Conservation (phyloP, 2,329 filamentous ascomycete genomes). For the Magnaporthiopsis rhizophila region DNA sequence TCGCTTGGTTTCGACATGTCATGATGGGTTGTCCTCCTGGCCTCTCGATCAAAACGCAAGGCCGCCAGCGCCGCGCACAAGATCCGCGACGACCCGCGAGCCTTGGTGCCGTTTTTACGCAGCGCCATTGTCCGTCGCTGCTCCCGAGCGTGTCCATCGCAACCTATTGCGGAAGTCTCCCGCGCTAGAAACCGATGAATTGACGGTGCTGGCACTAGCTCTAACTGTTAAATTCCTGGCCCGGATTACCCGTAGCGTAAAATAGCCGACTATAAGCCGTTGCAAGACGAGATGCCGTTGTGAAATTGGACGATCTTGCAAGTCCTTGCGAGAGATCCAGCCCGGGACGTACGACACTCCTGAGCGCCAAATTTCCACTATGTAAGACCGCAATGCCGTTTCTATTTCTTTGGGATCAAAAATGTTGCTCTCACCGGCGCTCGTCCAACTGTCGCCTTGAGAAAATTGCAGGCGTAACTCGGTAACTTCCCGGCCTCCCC, state of each 20-base stretch:
- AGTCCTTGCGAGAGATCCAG: slow-evolving; percentile 26
- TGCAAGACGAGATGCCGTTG: slow-evolving; percentile 16
- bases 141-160: not conserved
- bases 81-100: no score
- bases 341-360: slow-evolving; percentile 23
- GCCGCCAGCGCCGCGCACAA: no score
- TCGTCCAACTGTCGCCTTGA: not conserved
- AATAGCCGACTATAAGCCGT: slow-evolving; percentile 19
- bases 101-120: slow-evolving; percentile 63
- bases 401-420: not conserved
- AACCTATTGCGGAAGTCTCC: no score
- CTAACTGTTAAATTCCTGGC: not conserved
- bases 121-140: slow-evolving; percentile 45
- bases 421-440: not conserved
- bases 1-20: no score
- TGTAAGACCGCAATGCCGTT: slow-evolving; percentile 9
- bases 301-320: slow-evolving; percentile 11
- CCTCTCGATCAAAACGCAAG: no score
- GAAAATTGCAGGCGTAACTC: not conserved
- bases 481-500: not conserved
- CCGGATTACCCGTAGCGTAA: not conserved
- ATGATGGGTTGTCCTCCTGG: no score
- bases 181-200: not conserved
- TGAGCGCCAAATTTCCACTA: slow-evolving; percentile 25
- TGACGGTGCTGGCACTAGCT: not conserved